Evolutionary conservation across 2,329 filamentous ascomycete genomes (phyloP).

Genomic region (Scytalidium sp.): DNA sequence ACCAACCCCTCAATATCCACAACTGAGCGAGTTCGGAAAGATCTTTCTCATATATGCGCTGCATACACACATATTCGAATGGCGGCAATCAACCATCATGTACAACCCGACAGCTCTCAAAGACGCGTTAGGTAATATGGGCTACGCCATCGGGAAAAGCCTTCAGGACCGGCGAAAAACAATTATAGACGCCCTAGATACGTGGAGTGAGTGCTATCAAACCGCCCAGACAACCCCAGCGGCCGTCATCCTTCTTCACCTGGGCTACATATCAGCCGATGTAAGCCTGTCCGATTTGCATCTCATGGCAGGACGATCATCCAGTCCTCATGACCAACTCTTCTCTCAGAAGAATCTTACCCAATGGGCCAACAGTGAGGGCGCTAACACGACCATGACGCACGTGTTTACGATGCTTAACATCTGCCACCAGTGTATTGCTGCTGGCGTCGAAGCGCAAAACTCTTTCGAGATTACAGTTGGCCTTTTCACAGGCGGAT

Average conservation of each 20-base stretch:
- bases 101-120: constrained; percentile 24
- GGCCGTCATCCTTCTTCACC: constrained; percentile 16
- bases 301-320: constrained; percentile 22
- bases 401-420: constrained; percentile 20
- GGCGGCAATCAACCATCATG: constrained; percentile 24
- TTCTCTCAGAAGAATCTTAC: constrained; percentile 26
- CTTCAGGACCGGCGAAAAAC: constrained; percentile 18
- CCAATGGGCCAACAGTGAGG: constrained; percentile 23
- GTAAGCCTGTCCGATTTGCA: constrained; percentile 25
- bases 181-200: constrained; percentile 22
- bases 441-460: constrained; percentile 11
- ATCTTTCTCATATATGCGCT: constrained; percentile 24
- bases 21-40: constrained; percentile 20
- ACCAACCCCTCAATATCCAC: constrained; percentile 19
- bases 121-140: constrained; percentile 19
- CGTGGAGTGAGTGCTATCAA: constrained; percentile 22
- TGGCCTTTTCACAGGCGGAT: constrained; percentile 23
- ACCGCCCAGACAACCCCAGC: constrained; percentile 7
- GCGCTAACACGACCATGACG: constrained; percentile 20
- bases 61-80: constrained; percentile 26
- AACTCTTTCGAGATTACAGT: constrained; percentile 20
- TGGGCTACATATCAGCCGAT: constrained; percentile 22
- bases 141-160: constrained; percentile 21
- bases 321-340: constrained; percentile 17
- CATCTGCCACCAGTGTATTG: constrained; percentile 16